phyloP scores from a whole-genome alignment of 2,329 filamentous ascomycete genomes.

The Verticillium isaacii region DNA sequence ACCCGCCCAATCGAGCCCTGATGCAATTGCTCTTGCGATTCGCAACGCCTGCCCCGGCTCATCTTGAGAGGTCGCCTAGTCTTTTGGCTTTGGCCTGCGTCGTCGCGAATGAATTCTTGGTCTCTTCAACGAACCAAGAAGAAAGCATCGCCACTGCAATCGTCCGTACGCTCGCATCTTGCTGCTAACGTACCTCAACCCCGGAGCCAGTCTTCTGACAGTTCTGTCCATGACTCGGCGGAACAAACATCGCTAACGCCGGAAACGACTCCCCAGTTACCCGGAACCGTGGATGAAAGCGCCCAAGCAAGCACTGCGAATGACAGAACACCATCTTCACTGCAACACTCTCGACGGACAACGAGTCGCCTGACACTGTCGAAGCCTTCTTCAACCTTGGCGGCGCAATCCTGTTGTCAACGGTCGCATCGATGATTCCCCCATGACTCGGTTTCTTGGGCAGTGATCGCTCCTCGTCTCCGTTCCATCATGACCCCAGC shows the following conservation, averaged over 20 bases:
- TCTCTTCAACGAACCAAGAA: too few species aligned
- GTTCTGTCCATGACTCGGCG: neutral
- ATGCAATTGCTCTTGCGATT: too few species aligned
- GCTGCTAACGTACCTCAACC: neutral
- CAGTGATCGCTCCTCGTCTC: neutral
- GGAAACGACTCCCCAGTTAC: neutral
- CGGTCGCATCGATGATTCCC: neutral
- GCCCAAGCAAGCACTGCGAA: neutral
- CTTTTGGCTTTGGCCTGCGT: too few species aligned
- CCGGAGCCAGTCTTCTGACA: neutral
- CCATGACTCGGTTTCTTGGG: neutral
- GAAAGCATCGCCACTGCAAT: too few species aligned
- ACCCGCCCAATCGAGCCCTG: neutral
- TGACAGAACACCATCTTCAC: neutral
- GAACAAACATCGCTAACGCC: neutral
- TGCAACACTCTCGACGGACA: neutral
- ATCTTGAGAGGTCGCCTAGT: too few species aligned
- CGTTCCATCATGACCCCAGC: neutral
- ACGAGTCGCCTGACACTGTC: neutral
- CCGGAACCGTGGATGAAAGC: neutral
- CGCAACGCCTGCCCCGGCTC: too few species aligned
- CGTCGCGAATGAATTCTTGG: too few species aligned
- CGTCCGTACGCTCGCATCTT: neutral
- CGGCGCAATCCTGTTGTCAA: neutral
- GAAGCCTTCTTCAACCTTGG: neutral